A percentile compares a stretch with the other conserved stretches of the same genome.
phyloP scores from a whole-genome alignment of 2,329 filamentous ascomycete genomes.

The Aspergillus sp. region DNA sequence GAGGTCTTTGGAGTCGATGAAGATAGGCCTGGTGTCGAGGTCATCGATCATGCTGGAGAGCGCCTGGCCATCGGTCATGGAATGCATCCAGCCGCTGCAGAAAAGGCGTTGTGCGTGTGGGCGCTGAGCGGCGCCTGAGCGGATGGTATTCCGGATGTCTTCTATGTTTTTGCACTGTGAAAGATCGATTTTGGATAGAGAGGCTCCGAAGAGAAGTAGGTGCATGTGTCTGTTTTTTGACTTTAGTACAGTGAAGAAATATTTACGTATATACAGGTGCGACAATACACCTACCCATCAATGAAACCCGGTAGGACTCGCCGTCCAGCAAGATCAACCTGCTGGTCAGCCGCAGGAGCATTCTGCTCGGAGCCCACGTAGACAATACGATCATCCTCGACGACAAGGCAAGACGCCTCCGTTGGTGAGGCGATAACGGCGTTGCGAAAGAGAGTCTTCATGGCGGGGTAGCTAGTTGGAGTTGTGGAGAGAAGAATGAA shows the following conservation, averaged over 20 bases:
- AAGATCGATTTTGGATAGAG: conserved; percentile 46
- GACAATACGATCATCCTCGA: conserved; percentile 41
- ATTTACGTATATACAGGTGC: no score
- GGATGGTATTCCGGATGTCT: conserved; percentile 46
- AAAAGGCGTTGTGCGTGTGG: conserved; percentile 43
- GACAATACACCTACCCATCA: conserved; percentile 39
- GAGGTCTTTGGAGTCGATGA: conserved; percentile 50
- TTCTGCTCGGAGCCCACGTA: conserved; percentile 40
- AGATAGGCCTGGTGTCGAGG: conserved; percentile 49
- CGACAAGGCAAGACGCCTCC: conserved; percentile 28
- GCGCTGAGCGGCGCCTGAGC: conserved; percentile 34
- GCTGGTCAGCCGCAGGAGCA: conserved; percentile 15
- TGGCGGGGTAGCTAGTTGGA: background rate
- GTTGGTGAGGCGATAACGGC: conserved; percentile 10
- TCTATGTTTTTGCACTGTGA: conserved; percentile 39
- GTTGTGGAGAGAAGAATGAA: background rate
- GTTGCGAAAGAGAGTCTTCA: conserved; percentile 21
- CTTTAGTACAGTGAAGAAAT: background rate
- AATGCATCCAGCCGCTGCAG: conserved; percentile 51
- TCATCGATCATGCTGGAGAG: conserved; percentile 48
- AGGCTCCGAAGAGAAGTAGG: conserved; percentile 48
- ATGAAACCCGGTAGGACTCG: conserved; percentile 49
- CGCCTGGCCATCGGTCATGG: conserved; percentile 44
- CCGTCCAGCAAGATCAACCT: conserved; percentile 35
- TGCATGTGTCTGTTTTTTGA: conserved; percentile 27